These are phyloP conservation scores for Rossbeevera mucosa DNA, from an alignment of 768 basidiomycete species.

Conservation along the genomic window DNA sequence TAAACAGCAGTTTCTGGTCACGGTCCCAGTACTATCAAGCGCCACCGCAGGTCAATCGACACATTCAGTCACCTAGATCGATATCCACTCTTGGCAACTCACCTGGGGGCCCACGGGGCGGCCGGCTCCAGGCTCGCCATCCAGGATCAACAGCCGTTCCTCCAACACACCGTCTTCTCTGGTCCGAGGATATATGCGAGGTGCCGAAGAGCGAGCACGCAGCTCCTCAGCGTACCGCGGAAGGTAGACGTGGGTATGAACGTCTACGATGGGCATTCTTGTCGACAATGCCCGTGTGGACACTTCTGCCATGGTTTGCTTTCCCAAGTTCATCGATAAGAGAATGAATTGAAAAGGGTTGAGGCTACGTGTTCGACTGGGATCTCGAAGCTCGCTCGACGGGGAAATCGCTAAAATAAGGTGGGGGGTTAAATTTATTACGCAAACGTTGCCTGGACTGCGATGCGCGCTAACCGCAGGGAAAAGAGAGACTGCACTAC, in stretches of 20 bases:
- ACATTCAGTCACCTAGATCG: not conserved
- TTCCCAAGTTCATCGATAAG: slow-evolving; percentile 30
- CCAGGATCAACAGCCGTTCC: slow-evolving; percentile 72
- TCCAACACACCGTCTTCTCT: slow-evolving; percentile 45
- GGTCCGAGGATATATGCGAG: slow-evolving; percentile 56
- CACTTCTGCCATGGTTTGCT: slow-evolving; percentile 22
- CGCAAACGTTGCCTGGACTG: slow-evolving; percentile 7
- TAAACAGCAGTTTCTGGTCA: slow-evolving; percentile 75
- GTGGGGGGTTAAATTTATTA: slow-evolving; percentile 18
- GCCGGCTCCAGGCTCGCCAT: slow-evolving; percentile 75
- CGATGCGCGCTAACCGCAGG: slow-evolving; percentile 13
- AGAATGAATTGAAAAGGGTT: not conserved
- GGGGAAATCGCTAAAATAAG: slow-evolving; percentile 3
- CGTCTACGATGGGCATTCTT: slow-evolving; percentile 56
- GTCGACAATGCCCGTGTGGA: slow-evolving; percentile 16
- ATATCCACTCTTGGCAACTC: slow-evolving; percentile 5
- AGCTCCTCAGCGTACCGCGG: slow-evolving; percentile 72
- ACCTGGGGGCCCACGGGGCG: slow-evolving; percentile 77
- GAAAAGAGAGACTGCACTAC: not conserved
- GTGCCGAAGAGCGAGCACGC: slow-evolving; percentile 57
- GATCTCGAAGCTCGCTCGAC: slow-evolving; percentile 12
- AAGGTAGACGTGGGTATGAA: slow-evolving; percentile 85
- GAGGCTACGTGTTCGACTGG: slow-evolving; percentile 6
- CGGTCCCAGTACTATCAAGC: slow-evolving; percentile 65
- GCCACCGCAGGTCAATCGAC: slow-evolving; percentile 9